Evolutionary conservation across 805 yeast genomes (phyloP), one percentile per base, ranked within the genome.

Genomic region (Metschnikowia similis): DNA sequence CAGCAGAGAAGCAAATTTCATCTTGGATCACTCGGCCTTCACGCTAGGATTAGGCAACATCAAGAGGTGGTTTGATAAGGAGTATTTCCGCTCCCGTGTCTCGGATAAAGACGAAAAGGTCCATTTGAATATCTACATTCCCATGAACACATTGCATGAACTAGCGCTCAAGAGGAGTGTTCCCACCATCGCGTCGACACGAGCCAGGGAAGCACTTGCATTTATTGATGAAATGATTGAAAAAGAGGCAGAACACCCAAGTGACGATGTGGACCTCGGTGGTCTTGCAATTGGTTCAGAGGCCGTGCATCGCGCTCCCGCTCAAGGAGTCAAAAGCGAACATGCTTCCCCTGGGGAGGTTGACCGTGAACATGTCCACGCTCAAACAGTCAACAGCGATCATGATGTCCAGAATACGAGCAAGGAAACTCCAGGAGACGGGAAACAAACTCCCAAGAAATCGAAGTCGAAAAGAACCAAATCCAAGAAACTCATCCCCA

Each of bases 1-100:
- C 27, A 17, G 6, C 16, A 45, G 67, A 35, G 40, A 51, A 4
- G 60, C 67, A 14, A 67, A 69, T 60, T 71, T 84, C 51, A 81
- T 85, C 16, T 58, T 85, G 38, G 91, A 85, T 60, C 86, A 84
- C 17, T 78, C 87, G 6, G 83, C 87, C 2, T 73, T 85, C 53
- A 81, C 82, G 16, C 79, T 83, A 48, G 92, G 89, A 1, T 71
- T 85, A 41, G 88, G 87, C 0, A 82, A 81, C 57, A 73, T 85
- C 59, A 81, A 81, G 60, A 67, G 81, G 57, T 85, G 90, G 90
- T 71, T 76, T 50, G 67, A 73, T 44, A 59, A 70, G 55, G 62
- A 71, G 44, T 69, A 66, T 47, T 61, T 70, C 34, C 53, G 54
- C 11, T 43, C 69, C 13, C 66, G 65, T 39, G 48, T 60, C 8